A percentile compares a stretch with the other conserved stretches of the same genome.
Conservation (phyloP, 2,329 filamentous ascomycete species). For the Aplosporella prunicola region DNA sequence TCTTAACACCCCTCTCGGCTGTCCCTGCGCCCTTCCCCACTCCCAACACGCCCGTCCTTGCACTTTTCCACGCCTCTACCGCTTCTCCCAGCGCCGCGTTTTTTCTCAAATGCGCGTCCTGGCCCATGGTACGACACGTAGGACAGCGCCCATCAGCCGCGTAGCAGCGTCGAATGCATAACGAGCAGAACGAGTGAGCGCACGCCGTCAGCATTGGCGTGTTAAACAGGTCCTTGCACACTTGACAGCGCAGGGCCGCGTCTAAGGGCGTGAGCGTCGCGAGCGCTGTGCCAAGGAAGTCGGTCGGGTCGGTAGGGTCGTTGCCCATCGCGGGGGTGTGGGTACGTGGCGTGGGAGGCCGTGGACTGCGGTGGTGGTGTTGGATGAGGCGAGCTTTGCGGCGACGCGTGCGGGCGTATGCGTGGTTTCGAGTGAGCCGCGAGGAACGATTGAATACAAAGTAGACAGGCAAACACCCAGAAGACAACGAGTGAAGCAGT, state of each 20-base stretch:
- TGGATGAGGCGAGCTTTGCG: neutral
- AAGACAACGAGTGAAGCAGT: too few relatives aligned
- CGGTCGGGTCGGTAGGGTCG: conserved; percentile 64
- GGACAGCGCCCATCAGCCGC: conserved; percentile 81
- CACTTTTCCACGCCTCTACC: conserved; percentile 64
- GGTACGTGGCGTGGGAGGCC: too few relatives aligned
- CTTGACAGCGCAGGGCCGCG: conserved; percentile 79
- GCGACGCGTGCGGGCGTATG: too few relatives aligned
- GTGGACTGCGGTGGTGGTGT: too few relatives aligned
- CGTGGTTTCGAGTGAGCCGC: too few relatives aligned
- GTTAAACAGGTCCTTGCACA: conserved; percentile 95
- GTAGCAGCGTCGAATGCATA: conserved; percentile 84
- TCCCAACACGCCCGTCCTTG: conserved; percentile 52
- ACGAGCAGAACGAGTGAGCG: conserved; percentile 90
- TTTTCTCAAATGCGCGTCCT: conserved; percentile 73
- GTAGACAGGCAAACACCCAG: too few relatives aligned
- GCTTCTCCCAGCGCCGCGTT: conserved; percentile 82
- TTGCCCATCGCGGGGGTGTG: too few relatives aligned
- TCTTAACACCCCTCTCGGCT: conserved; percentile 30
- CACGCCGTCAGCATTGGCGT: conserved; percentile 94
- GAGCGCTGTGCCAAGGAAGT: conserved; percentile 68
- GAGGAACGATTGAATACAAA: too few relatives aligned
- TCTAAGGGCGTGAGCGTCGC: conserved; percentile 62
- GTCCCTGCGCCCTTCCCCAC: conserved; percentile 44
- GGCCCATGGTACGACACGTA: conserved; percentile 66